Evolutionary conservation across 179 eudicot genomes (phyloP).

Genomic region (Silene noctiflora): DNA sequence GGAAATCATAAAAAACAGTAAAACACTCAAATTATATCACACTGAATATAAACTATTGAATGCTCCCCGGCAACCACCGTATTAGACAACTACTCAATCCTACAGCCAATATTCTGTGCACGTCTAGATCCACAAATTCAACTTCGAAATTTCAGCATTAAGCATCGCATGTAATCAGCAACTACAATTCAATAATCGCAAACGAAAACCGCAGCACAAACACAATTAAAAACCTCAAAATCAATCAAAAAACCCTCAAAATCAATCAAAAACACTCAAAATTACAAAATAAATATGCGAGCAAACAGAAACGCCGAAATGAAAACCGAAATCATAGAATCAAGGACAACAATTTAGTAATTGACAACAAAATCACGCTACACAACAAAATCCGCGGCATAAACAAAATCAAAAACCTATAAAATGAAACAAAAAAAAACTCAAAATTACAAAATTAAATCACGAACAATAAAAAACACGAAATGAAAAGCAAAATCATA

Average conservation of each 20-base stretch:
- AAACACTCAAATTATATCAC: not conserved
- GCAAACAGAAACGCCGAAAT: not conserved
- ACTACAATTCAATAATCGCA: not conserved
- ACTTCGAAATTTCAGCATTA: not conserved
- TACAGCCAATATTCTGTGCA: not conserved
- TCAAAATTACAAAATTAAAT: not conserved
- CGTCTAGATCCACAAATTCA: not conserved
- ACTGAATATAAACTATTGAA: not conserved
- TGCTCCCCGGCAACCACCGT: not conserved
- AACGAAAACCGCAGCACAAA: not conserved
- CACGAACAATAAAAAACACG: not conserved
- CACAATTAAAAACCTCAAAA: conserved; percentile 18
- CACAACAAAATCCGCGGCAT: not conserved
- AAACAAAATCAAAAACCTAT: not conserved
- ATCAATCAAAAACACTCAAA: conserved; percentile 1
- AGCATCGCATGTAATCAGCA: not conserved
- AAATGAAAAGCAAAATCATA: not conserved
- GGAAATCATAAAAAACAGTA: not conserved
- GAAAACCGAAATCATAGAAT: not conserved
- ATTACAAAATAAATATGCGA: not conserved
- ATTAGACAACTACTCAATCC: not conserved
- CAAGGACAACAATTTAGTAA: not conserved
- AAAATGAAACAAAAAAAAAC: too few species aligned
- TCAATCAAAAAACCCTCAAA: conserved; percentile 1
- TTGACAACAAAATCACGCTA: too few species aligned